Percentiles rank a stretch among this genome's conserved stretches.
These are phyloP conservation scores for Teunomyces stri DNA, from an alignment of 805 yeast species.

Conservation along the genomic window DNA sequence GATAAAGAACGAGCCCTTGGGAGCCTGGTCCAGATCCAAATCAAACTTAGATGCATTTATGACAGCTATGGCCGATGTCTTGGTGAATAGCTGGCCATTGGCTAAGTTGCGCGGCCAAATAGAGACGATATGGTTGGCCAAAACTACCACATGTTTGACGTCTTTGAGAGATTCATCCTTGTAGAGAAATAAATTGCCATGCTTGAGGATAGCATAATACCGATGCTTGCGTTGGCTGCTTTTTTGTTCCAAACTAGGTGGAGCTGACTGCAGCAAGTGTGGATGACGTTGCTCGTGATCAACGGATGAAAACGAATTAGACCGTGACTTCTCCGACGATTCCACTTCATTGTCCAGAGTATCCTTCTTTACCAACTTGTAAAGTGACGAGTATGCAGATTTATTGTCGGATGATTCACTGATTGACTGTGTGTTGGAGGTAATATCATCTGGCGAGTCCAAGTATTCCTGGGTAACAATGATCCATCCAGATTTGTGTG, in stretches of 20 bases:
- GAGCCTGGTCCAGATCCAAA: constrained; percentile 18
- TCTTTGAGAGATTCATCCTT: constrained; percentile 62
- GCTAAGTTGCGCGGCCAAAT: constrained; percentile 79
- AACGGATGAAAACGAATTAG: constrained; percentile 9
- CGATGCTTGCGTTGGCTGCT: constrained; percentile 49
- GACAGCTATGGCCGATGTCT: constrained; percentile 74
- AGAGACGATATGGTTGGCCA: constrained; percentile 66
- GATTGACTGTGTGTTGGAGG: constrained; percentile 42
- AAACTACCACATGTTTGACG: constrained; percentile 74
- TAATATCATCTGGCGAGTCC: constrained; percentile 46
- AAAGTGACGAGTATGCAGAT: constrained; percentile 60
- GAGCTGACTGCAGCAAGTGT: not conserved
- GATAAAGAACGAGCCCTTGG: constrained; percentile 51
- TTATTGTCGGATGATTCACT: constrained; percentile 42
- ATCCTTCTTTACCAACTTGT: constrained; percentile 50
- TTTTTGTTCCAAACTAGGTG: constrained; percentile 10
- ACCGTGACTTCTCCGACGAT: constrained; percentile 6
- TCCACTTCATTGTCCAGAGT: constrained; percentile 6
- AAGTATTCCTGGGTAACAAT: constrained; percentile 76
- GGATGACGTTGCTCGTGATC: not conserved
- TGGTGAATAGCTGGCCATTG: constrained; percentile 80
- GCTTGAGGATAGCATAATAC: constrained; percentile 71
- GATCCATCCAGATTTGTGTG: constrained; percentile 73
- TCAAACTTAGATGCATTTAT: constrained; percentile 31
- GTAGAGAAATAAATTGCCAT: constrained; percentile 86